Percentiles rank a stretch among this genome's conserved stretches.
Evolutionary conservation across 2,329 filamentous ascomycete species (phyloP).

Genomic region (Pseudogymnoascus sp.): DNA sequence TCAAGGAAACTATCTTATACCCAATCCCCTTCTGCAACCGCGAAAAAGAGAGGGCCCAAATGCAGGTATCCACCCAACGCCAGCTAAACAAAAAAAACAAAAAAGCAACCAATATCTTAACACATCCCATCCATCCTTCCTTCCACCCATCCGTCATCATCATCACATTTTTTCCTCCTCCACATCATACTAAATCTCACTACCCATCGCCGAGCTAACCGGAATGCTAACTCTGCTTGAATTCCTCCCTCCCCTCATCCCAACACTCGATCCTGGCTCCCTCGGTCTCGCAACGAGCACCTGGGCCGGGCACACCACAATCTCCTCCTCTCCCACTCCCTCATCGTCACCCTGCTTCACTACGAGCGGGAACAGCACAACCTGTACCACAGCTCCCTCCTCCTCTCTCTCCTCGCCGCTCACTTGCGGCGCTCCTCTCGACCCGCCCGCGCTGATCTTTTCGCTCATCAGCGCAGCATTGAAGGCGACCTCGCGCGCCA

Average conservation of each 20-base stretch:
- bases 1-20: conserved; percentile 8
- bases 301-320: conserved; percentile 91
- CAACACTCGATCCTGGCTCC: conserved; percentile 19
- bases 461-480: conserved; percentile 94
- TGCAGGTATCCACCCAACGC: conserved; percentile 7
- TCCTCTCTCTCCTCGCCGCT: conserved; percentile 75
- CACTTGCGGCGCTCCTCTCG: not conserved
- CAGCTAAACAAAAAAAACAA: not conserved
- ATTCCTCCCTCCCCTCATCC: conserved; percentile 7
- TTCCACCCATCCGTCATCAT: not conserved
- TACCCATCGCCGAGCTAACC: conserved; percentile 1
- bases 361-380: conserved; percentile 92
- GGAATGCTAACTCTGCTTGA: not conserved
- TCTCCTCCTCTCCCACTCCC: conserved; percentile 84
- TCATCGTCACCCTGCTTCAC: conserved; percentile 91
- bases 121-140: not conserved
- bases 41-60: not conserved
- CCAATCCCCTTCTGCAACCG: conserved; percentile 5
- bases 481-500: conserved; percentile 81
- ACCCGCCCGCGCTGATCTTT: conserved; percentile 34
- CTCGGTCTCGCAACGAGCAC: conserved; percentile 64
- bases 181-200: not conserved
- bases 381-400: conserved; percentile 70
- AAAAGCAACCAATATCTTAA: conserved; percentile 7
- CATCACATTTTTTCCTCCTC: conserved; percentile 3